Evolutionary conservation across 2,329 filamentous ascomycete species (phyloP).

Genomic region (Botrytis byssoidea): DNA sequence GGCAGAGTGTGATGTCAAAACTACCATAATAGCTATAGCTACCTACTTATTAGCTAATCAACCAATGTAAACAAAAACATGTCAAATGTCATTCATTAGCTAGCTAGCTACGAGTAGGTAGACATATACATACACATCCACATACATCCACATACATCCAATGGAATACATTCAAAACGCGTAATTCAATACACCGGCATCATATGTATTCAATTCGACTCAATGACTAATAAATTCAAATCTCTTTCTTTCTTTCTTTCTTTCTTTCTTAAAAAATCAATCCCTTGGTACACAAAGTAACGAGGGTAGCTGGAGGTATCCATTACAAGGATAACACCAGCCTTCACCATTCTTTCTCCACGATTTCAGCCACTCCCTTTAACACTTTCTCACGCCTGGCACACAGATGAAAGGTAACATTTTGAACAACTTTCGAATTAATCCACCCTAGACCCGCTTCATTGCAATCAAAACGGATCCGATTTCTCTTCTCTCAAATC

Average conservation of each 20-base stretch:
- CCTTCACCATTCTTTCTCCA: conserved; percentile 21
- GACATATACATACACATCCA: background rate
- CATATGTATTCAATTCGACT: background rate
- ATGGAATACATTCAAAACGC: background rate
- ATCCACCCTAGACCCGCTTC: conserved; percentile 16
- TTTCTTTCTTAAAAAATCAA: background rate
- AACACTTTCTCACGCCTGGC: background rate
- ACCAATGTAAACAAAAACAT: background rate
- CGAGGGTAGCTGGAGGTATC: background rate
- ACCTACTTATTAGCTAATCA: background rate
- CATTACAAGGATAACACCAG: conserved; percentile 14
- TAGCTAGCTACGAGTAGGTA: background rate
- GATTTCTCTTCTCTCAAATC: conserved; percentile 10
- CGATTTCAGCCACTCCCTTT: conserved; percentile 20
- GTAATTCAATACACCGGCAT: background rate
- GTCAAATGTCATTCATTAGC: background rate
- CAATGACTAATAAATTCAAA: background rate
- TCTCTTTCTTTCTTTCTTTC: background rate
- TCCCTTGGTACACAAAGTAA: background rate
- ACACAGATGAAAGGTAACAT: conserved; percentile 2
- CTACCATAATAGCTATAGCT: background rate
- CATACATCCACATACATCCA: too few relatives aligned
- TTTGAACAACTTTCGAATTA: conserved; percentile 9
- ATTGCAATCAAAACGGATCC: conserved; percentile 8
- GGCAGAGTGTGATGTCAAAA: background rate